phyloP scores from a whole-genome alignment of 768 basidiomycete genomes.

The Pleurotus ostreatus region DNA sequence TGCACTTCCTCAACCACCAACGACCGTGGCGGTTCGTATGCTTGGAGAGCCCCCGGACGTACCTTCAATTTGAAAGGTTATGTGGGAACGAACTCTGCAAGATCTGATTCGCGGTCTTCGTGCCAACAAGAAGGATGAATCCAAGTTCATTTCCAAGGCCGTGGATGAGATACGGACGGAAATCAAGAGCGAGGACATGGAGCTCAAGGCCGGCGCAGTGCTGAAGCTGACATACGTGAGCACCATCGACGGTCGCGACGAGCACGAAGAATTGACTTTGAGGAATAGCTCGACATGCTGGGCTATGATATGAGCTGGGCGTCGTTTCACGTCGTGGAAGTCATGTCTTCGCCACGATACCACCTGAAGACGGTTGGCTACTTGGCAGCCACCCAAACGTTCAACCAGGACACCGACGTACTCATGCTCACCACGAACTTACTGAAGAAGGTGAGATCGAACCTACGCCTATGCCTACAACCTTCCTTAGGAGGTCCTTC shows the following conservation, averaged over 20 bases:
- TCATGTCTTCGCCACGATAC: constrained; percentile 90
- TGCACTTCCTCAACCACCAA: no score
- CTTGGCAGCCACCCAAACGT: constrained; percentile 88
- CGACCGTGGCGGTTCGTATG: no score
- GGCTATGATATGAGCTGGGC: constrained; percentile 95
- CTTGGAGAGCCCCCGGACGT: no score
- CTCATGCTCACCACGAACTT: constrained; percentile 96
- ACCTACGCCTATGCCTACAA: constrained; percentile 3
- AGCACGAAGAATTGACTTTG: background rate
- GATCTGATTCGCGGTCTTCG: constrained; percentile 94
- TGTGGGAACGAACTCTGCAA: constrained; percentile 97
- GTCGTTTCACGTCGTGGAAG: constrained; percentile 95
- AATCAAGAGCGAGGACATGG: constrained; percentile 93
- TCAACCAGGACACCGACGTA: constrained; percentile 92
- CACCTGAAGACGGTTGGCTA: constrained; percentile 97
- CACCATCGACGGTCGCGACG: no score
- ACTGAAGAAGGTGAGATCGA: constrained; percentile 74
- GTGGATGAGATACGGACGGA: constrained; percentile 93
- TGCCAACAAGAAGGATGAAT: constrained; percentile 91
- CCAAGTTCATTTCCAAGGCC: constrained; percentile 87
- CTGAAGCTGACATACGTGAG: constrained; percentile 96
- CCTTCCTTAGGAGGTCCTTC: constrained; percentile 7
- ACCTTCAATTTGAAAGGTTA: constrained; percentile 21
- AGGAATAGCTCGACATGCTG: constrained; percentile 87
- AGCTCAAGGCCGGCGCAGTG: constrained; percentile 91